phyloP scores from a whole-genome alignment of 176 grass and related monocot species.

The Oryza rufipogon region DNA sequence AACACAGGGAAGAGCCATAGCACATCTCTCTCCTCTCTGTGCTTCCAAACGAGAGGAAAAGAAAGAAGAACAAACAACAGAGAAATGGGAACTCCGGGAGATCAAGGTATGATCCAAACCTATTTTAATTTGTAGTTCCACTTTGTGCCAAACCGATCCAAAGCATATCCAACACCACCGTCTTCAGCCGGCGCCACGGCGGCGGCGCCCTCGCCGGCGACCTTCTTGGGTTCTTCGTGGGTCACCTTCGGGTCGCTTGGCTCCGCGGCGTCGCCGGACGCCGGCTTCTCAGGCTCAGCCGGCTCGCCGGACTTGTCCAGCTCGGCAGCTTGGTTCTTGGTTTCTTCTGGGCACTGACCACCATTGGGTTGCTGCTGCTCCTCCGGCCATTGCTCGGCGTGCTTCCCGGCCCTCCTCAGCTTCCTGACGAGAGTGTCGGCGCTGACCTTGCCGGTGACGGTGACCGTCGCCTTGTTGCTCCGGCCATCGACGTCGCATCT shows the following conservation, averaged over 20 bases:
- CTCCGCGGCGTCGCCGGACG: not conserved
- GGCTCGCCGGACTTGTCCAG: not conserved
- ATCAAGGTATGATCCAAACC: too few relatives aligned
- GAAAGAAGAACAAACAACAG: too few relatives aligned
- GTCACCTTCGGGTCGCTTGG: not conserved
- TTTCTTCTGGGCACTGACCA: not conserved
- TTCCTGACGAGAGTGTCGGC: slow-evolving; percentile 40
- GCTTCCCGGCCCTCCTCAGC: slow-evolving; percentile 45
- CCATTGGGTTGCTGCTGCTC: not conserved
- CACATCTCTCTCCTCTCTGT: too few relatives aligned
- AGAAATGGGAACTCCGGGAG: too few relatives aligned
- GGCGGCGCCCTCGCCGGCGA: not conserved
- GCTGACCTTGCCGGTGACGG: slow-evolving; percentile 35
- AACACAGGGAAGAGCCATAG: too few relatives aligned
- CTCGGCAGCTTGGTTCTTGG: slow-evolving; percentile 4
- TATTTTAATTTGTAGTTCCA: too few relatives aligned
- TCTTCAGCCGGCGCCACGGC: not conserved
- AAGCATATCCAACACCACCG: too few relatives aligned
- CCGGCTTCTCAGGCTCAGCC: not conserved
- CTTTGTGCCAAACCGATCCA: too few relatives aligned
- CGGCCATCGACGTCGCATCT: slow-evolving; percentile 40
- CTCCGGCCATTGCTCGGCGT: slow-evolving; percentile 39
- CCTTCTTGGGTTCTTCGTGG: not conserved
- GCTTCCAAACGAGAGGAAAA: too few relatives aligned
- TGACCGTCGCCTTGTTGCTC: slow-evolving; percentile 45